Evolutionary conservation across 1,139 yeast genomes (phyloP).

Genomic region (Debaryomycetaceae sp.): DNA sequence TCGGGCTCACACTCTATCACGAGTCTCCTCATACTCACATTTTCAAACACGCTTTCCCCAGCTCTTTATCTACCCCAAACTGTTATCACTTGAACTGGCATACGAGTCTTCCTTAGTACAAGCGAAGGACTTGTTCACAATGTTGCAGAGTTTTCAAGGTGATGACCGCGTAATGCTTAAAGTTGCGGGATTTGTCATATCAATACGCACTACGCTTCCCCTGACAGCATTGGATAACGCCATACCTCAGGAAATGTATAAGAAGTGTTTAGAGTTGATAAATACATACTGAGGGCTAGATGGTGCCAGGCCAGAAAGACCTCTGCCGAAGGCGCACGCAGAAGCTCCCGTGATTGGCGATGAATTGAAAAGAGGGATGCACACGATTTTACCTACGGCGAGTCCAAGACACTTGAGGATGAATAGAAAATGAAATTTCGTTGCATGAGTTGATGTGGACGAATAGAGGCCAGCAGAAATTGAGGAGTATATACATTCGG

Average conservation of each 20-base stretch:
- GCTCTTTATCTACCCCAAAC: slow-evolving; percentile 2
- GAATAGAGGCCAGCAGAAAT: no score
- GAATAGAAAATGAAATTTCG: no score
- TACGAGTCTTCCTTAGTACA: not conserved
- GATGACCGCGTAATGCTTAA: slow-evolving; percentile 6
- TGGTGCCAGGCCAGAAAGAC: no score
- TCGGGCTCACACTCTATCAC: slow-evolving; percentile 2
- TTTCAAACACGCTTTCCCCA: slow-evolving; percentile 7
- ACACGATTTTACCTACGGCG: no score
- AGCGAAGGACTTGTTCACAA: not conserved
- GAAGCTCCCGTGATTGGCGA: no score
- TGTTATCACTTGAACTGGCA: not conserved
- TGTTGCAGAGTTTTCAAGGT: not conserved
- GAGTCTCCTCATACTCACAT: slow-evolving; percentile 6
- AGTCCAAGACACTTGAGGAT: no score
- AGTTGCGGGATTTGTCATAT: slow-evolving; percentile 6
- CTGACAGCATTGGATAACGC: slow-evolving; percentile 4
- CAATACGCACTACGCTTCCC: slow-evolving; percentile 4
- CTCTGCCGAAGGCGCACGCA: no score
- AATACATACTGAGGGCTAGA: slow-evolving; percentile 2
- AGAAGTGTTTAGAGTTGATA: slow-evolving; percentile 2
- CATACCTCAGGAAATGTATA: slow-evolving; percentile 3
- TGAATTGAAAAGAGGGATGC: no score
- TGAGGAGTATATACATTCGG: slow-evolving; percentile 1
- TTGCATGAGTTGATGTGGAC: no score